phyloP scores from a whole-genome alignment of 2,329 filamentous ascomycete species.

The Cladosporium sp. region DNA sequence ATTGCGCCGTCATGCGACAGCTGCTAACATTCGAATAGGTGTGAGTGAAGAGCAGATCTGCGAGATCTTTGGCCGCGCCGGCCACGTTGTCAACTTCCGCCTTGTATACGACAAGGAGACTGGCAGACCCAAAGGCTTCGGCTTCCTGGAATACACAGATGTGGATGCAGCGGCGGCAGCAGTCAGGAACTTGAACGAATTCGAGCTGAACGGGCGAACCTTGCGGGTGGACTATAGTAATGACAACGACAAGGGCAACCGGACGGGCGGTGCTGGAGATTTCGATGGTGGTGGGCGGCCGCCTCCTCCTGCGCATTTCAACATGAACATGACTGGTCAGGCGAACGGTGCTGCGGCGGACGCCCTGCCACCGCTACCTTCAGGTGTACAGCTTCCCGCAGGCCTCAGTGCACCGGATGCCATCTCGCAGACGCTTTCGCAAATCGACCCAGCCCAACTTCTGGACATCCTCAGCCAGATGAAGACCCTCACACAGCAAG shows the following conservation, averaged over 20 bases:
- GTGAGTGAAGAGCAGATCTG: constrained; percentile 94
- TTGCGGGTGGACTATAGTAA: constrained; percentile 94
- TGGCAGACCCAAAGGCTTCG: constrained; percentile 90
- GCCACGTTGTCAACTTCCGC: constrained; percentile 86
- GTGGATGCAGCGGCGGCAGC: constrained; percentile 88
- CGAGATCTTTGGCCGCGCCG: constrained; percentile 86
- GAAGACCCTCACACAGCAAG: constrained; percentile 79
- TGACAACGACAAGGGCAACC: constrained; percentile 59
- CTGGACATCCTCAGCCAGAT: constrained; percentile 92
- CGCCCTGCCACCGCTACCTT: constrained; percentile 72
- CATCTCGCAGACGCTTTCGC: constrained; percentile 85
- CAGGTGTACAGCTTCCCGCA: constrained; percentile 77
- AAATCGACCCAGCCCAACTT: constrained; percentile 80
- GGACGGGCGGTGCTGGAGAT: constrained; percentile 22
- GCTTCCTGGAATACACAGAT: constrained; percentile 93
- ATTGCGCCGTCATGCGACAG: background rate
- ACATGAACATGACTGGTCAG: constrained; percentile 29
- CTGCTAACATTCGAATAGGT: constrained; percentile 49
- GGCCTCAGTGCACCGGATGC: constrained; percentile 82
- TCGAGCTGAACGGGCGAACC: constrained; percentile 91
- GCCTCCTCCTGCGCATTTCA: constrained; percentile 42
- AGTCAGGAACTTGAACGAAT: constrained; percentile 90
- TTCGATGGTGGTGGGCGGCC: constrained; percentile 23
- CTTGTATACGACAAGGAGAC: constrained; percentile 95
- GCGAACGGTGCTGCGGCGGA: constrained; percentile 23